Percentiles rank a stretch among this genome's conserved stretches.
Evolutionary conservation across 225 moss, liverwort and hornwort genomes (phyloP).

Genomic region (Anthoceros angustus): DNA sequence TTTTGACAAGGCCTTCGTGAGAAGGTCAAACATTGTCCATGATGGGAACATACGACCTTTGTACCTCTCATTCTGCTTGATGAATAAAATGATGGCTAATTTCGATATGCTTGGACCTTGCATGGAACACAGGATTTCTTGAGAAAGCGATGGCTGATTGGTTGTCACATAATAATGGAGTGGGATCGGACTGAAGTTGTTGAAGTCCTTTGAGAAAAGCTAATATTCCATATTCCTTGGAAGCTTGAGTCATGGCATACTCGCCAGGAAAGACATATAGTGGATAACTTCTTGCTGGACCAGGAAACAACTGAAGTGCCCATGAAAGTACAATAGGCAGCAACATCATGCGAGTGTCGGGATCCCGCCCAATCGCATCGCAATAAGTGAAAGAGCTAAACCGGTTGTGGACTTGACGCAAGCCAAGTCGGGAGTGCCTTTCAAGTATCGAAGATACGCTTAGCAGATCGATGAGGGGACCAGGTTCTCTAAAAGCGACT

Average conservation of each 20-base stretch:
- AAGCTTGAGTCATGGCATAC: background rate
- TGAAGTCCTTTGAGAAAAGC: background rate
- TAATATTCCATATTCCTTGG: slow-evolving; percentile 7
- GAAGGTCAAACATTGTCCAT: background rate
- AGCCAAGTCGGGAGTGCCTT: background rate
- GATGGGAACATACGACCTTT: background rate
- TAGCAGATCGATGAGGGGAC: background rate
- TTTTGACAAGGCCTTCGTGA: background rate
- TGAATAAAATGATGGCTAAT: background rate
- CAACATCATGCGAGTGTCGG: background rate
- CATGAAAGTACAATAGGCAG: background rate
- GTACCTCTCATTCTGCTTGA: background rate
- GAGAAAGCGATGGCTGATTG: background rate
- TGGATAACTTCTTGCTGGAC: background rate
- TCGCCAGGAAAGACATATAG: background rate
- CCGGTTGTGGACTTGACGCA: background rate
- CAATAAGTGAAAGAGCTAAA: background rate
- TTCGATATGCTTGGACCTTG: background rate
- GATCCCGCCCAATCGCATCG: slow-evolving; percentile 3
- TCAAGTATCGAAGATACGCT: slow-evolving; percentile 4
- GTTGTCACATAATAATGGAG: background rate
- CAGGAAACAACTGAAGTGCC: background rate
- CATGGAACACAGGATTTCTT: background rate
- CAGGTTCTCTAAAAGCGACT: background rate
- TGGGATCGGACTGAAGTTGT: background rate